Conservation (phyloP, 192 early-diverging fungal species). For the Umbelopsis ramanniana region DNA sequence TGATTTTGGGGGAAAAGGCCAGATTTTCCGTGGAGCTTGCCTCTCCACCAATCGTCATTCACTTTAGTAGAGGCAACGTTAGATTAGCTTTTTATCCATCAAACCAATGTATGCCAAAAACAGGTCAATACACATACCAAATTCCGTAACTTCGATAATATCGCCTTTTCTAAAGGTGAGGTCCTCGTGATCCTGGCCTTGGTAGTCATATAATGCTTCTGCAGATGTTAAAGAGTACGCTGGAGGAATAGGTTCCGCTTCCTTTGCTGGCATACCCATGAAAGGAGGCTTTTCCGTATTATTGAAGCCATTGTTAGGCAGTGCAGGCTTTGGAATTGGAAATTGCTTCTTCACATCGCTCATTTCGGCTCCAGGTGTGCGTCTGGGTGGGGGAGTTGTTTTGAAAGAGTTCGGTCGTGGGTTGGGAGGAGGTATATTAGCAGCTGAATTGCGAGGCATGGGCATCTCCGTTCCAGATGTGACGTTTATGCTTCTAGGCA, state of each 20-base stretch:
- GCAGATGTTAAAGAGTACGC: slow-evolving; percentile 37
- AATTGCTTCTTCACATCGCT: slow-evolving; percentile 9
- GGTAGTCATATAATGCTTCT: slow-evolving; percentile 67
- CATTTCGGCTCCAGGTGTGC: slow-evolving; percentile 1
- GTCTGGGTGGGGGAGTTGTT: neutral
- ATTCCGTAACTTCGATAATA: slow-evolving; percentile 53
- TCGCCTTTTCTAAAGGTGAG: slow-evolving; percentile 65
- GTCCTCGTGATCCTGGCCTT: slow-evolving; percentile 58
- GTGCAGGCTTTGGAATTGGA: neutral
- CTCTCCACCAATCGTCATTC: slow-evolving; percentile 46
- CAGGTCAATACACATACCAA: slow-evolving; percentile 28
- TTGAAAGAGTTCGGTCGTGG: slow-evolving; percentile 1
- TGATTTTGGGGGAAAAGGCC: slow-evolving; percentile 41
- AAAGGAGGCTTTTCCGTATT: slow-evolving; percentile 5
- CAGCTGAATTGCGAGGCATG: slow-evolving; percentile 34
- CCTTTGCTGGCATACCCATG: slow-evolving; percentile 7
- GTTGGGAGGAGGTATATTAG: slow-evolving; percentile 12
- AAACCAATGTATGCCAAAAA: no score
- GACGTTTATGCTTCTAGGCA: slow-evolving; percentile 16
- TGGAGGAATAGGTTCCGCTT: slow-evolving; percentile 22
- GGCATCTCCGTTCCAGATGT: neutral
- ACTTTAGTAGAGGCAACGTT: slow-evolving; percentile 24
- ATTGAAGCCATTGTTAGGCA: neutral
- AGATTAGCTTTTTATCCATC: no score
- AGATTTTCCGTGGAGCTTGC: slow-evolving; percentile 29